Conservation (phyloP, 2,329 filamentous ascomycete species). For the Fusarium sp. region DNA sequence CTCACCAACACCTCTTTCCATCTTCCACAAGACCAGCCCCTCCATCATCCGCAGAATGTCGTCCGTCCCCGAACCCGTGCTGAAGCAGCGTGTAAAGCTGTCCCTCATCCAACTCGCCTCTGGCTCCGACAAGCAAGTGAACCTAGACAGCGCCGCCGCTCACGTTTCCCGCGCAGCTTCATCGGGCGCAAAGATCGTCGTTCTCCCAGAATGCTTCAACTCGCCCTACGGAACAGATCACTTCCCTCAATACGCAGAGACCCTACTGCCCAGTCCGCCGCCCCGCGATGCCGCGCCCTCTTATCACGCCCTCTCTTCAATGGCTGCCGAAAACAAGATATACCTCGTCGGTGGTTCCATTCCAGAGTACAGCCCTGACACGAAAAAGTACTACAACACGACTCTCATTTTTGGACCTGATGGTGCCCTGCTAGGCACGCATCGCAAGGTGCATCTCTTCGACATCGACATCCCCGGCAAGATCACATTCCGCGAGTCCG, state of each 20-base stretch:
- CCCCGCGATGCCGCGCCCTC: conserved; percentile 80
- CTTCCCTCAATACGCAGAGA: conserved; percentile 94
- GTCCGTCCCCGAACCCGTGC: conserved; percentile 60
- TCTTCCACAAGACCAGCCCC: conserved; percentile 33
- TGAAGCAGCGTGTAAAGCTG: conserved; percentile 84
- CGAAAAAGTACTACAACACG: conserved; percentile 88
- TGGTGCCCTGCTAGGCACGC: conserved; percentile 85
- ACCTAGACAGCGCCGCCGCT: conserved; percentile 83
- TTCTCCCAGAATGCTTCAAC: conserved; percentile 99
- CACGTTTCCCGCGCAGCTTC: conserved; percentile 87
- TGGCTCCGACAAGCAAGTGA: conserved; percentile 85
- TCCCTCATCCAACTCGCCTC: conserved; percentile 87
- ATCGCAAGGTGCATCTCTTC: conserved; percentile 96
- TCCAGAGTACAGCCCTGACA: conserved; percentile 77
- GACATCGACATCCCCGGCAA: conserved; percentile 98
- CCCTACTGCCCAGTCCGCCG: conserved; percentile 83
- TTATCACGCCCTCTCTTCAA: conserved; percentile 84
- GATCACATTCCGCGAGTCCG: conserved; percentile 91
- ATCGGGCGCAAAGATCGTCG: conserved; percentile 85
- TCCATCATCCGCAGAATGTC: conserved; percentile 56
- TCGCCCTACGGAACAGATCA: conserved; percentile 92
- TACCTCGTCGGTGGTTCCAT: conserved; percentile 95
- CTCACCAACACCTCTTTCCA: conserved; percentile 23
- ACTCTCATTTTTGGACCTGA: conserved; percentile 84
- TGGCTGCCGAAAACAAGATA: conserved; percentile 83